Evolutionary conservation across 2,329 filamentous ascomycete species (phyloP), one percentile per base, ranked within the genome.

Genomic region (Paecilomyces sp.): DNA sequence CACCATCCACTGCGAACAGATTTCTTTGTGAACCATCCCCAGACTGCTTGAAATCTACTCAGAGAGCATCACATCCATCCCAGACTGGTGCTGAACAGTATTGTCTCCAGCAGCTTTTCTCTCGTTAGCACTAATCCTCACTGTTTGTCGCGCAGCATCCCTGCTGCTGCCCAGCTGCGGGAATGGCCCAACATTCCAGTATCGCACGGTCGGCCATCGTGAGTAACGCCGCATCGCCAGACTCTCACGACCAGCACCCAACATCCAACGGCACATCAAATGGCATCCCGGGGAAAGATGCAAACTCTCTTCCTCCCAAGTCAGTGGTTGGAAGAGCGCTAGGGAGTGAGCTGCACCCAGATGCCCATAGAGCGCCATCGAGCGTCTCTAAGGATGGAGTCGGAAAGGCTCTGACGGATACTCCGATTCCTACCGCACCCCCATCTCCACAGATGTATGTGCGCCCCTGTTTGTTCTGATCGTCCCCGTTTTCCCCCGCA

Each of bases 381-480:
- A 71, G 67, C 63, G 63, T 64, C 63, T 69, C 72, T 66, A 75
- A 74, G 69, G 72, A 78, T 69, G 79, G 79, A 67, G 77, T 83
- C 66, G 82, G 83, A 61, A 71, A 69, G 57, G 81, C 84, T 36
- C 69, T 86, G 71, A 85, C 81, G 65, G 86, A 88, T 73, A 88
- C 86, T 62, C 86, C 86, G 61, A 71, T 79, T 68, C 82, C 85
- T 60, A 87, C 85, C 63, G 83, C 83, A 57, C 85, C 86, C 31
- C 81, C 78, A 67, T 87, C 84, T 69, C 85, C 85, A 66, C 80
- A 81, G 70, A 83, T 86, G 83, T 86, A 73, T 75, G 83, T 79
- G 54, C 34, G 33, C 61, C 64, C 36, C 59, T 59, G 57, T 62
- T 68, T 61, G 69, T 63, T 61, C 24, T 56, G 54, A 55, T 61